A percentile compares a stretch with the other conserved stretches of the same genome.
phyloP scores from a whole-genome alignment of 163 green algal genomes.

The Scenedesmus sp. region DNA sequence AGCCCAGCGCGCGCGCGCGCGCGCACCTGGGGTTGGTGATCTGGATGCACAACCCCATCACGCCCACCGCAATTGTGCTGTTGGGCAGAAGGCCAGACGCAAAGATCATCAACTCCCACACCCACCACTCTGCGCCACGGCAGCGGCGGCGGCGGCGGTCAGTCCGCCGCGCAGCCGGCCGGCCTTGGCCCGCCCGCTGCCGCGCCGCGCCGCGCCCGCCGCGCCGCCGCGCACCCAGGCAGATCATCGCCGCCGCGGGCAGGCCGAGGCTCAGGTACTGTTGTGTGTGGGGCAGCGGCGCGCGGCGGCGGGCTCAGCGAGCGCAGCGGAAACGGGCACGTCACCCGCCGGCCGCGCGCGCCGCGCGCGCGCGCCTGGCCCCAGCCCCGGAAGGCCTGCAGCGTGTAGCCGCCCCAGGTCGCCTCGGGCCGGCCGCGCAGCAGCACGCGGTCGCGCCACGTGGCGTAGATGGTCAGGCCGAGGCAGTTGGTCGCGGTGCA shows the following conservation, averaged over 20 bases:
- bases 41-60: slow-evolving; percentile 37
- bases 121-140: slow-evolving; percentile 38
- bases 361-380: background rate
- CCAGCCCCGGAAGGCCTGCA: slow-evolving; percentile 19
- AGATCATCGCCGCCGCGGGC: slow-evolving; percentile 40
- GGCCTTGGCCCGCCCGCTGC: no score
- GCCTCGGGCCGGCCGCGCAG: slow-evolving; percentile 1
- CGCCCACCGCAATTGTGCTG: slow-evolving; percentile 8
- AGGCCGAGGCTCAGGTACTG: slow-evolving; percentile 20
- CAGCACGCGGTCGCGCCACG: slow-evolving; percentile 2
- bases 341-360: background rate
- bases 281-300: background rate
- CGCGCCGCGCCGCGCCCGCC: no score
- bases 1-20: no score
- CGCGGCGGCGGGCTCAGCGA: slow-evolving; percentile 11
- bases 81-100: slow-evolving; percentile 14
- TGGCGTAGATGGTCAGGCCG: slow-evolving; percentile 8
- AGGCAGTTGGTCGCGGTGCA: slow-evolving; percentile 35
- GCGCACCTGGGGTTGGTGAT: slow-evolving; percentile 42
- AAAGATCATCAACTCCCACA: slow-evolving; percentile 40
- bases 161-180: no score
- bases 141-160: no score
- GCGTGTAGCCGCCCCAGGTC: slow-evolving; percentile 26
- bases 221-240: no score
- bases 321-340: background rate